Evolutionary conservation across 1,284 basidiomycete genomes (phyloP), one percentile per base, ranked within the genome.

Genomic region (Ceratobasidium sp.): DNA sequence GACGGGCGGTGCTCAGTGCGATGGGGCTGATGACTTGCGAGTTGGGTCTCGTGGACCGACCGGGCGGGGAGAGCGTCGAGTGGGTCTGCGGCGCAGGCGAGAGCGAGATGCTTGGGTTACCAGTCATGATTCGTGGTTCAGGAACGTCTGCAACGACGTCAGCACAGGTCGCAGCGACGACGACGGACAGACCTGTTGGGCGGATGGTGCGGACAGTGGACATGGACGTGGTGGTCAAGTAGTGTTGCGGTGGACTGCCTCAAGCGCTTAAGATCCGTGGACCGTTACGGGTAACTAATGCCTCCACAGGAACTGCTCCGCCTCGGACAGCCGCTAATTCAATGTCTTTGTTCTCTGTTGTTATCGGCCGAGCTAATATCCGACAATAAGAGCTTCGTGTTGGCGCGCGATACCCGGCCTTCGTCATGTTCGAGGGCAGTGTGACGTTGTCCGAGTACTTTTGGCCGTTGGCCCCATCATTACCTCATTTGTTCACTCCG

Each of bases 91-190:
- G 64, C 16, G 54, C 54, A 38, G 53, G 64, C 42, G 61, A 69
- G 30, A 69, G 53, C 38, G 64, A 69, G 53, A 69, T 69, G 40
- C 64, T 69, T 3, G 64, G 64, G 53, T 69, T 69, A 53, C 64
- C 56, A 23, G 36, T 58, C 64, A 69, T 69, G 7, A 33, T 16
- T 16, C 25, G 9, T 1, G 33, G 42, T 36, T 64, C 61, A 40
- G 42, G 28, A 5, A 40, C 33, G n/a, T 66, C 63, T 51, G 36
- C 2, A n/a, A 6, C 5, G 30, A 33, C 18, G 60, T 62, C 23
- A 62, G 60, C 60, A 23, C 18, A 16, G 14, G 36, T 23, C 7
- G 60, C 9, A 23, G 44, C n/a, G 44, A 16, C 18, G 7, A 46
- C n/a, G 25, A 18, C 40, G 23, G 4, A 46, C 61, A 48, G 9